phyloP scores from a whole-genome alignment of 176 grass and related monocot species.

The Oropetium thomaeum region DNA sequence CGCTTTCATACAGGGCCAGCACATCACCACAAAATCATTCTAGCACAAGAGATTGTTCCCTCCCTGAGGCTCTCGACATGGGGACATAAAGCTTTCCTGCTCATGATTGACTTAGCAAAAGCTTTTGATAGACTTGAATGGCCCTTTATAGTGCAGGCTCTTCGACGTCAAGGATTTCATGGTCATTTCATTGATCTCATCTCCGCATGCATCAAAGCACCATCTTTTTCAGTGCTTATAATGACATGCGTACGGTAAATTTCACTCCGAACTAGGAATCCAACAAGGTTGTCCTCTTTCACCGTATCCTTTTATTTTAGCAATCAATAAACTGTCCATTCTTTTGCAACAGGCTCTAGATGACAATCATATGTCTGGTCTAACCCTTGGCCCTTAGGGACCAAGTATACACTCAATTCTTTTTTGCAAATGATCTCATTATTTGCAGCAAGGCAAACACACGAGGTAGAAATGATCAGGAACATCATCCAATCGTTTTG shows the following conservation, averaged over 20 bases:
- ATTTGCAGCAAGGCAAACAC: too few species aligned
- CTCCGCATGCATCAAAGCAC: neutral
- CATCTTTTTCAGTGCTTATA: neutral
- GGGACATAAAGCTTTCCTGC: neutral
- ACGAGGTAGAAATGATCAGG: neutral
- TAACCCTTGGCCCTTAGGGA: neutral
- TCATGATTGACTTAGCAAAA: neutral
- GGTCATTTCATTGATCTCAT: neutral
- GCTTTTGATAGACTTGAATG: neutral
- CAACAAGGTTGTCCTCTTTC: too few species aligned
- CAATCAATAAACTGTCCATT: too few species aligned
- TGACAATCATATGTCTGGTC: neutral
- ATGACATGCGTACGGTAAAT: neutral
- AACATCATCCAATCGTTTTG: neutral
- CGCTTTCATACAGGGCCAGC: neutral
- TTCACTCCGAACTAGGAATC: neutral
- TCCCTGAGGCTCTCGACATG: neutral
- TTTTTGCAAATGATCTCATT: neutral
- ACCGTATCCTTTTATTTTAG: too few species aligned
- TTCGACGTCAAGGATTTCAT: neutral
- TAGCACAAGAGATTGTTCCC: neutral
- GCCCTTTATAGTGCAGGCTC: neutral
- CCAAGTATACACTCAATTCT: neutral
- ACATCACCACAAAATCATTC: neutral
- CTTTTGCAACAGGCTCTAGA: neutral